A percentile compares a stretch with the other conserved stretches of the same genome.
Conservation (phyloP, 192 early-diverging fungal species). For the Backusella australiensis region DNA sequence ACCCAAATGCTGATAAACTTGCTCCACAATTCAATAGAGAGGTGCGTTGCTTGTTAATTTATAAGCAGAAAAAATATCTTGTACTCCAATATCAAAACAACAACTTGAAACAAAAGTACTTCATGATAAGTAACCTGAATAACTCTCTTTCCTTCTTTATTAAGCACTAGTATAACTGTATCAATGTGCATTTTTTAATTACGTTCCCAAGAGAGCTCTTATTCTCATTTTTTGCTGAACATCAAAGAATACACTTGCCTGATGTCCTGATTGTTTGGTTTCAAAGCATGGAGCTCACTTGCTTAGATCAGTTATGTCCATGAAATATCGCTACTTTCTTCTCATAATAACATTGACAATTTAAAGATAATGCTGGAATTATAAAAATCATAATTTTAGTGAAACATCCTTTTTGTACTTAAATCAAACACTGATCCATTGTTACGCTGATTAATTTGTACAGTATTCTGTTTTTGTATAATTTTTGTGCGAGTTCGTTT, state of each 20-base stretch:
- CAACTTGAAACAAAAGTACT: neutral
- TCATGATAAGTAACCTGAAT: neutral
- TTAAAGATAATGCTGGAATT: neutral
- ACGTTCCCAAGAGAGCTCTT: neutral
- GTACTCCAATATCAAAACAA: neutral
- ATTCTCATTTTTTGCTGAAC: neutral
- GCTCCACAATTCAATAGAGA: neutral
- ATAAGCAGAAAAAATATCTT: neutral
- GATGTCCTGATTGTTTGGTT: neutral
- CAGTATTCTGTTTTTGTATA: neutral
- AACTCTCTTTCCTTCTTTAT: neutral
- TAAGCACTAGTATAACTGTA: neutral
- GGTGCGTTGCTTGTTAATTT: neutral
- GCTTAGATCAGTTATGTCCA: neutral
- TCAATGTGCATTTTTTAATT: neutral
- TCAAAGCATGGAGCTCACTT: neutral
- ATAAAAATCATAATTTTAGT: neutral
- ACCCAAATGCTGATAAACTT: neutral
- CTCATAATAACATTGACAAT: neutral
- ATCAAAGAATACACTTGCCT: neutral
- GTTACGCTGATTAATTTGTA: neutral
- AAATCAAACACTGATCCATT: no score
- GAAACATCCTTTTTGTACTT: neutral
- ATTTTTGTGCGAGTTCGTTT: neutral
- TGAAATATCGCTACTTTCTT: neutral